Base-by-base conservation (phyloP, 1,139 yeast genomes). In the Taiozyma sp. region DNA sequence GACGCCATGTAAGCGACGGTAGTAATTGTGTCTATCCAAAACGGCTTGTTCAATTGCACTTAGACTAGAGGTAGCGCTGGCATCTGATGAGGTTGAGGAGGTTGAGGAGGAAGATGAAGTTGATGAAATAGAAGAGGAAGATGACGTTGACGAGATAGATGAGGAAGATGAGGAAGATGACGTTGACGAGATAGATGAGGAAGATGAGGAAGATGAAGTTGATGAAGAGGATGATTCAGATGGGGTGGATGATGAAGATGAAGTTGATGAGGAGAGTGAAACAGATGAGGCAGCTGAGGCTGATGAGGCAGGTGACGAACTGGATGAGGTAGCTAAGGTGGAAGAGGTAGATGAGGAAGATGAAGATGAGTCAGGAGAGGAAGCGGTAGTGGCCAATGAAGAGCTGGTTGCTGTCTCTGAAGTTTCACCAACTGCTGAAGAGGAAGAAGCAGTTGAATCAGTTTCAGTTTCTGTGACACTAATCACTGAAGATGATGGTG, bases 1-100 rank as follows among this genome's bases (percentile, higher is more conserved):
- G 28, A 76, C 77, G 39, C 77, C 76, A 58, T 81, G 86, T 51
- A 74, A 69, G 26, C 78, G 79, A 72, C 87, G 71, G 66, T 76
- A 73, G 11, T 47, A 58, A 64, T 82, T 82, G 66, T 80, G 85
- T 47, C 70, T 81, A 42, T 60, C 64, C 53, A 82, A 68, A 49
- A 81, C 71, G 5, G 75, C 74, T 42, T 70, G 73, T 34, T 65
- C 74, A 49, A 63, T 56, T 9, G 50, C 50, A 13, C 56, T 45
- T 11, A 60, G 42, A 24, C 50, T 41, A 13, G 70, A 43, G 9
- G 66, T 44, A 19, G 62, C 52, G 13, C 62, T 41, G 44, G 60
- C 43, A n/a, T 62, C 22, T 5, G 64, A 42, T 13, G 61, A 47
- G 11, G 60, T 41, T 8, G 62, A 46, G 7, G 59, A 14, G 10